Evolutionary conservation across 768 basidiomycete species (phyloP).

Genomic region (Leccinum sublutescens): DNA sequence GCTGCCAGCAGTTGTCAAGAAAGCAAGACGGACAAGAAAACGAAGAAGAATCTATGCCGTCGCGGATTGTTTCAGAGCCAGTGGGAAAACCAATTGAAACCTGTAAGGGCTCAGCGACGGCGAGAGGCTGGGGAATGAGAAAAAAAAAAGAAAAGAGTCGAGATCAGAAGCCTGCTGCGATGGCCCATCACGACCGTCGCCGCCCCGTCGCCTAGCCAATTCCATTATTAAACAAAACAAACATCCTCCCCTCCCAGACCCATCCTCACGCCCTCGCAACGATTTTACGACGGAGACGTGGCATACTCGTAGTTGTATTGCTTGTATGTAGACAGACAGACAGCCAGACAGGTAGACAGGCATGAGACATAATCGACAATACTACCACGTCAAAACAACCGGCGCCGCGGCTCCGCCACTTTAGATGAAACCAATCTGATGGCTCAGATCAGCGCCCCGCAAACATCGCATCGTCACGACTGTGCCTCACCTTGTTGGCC

Average conservation of each 20-base stretch:
- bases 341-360: not conserved
- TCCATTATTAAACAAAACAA: not conserved
- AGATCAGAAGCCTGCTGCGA: not conserved
- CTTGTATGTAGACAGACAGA: not conserved
- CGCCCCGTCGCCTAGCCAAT: not conserved
- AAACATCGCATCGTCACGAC: not conserved
- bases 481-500: constrained; percentile 81
- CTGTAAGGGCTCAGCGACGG: not conserved
- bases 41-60: not conserved
- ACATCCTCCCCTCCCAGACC: not conserved
- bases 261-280: not conserved
- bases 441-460: constrained; percentile 1
- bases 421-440: constrained; percentile 89
- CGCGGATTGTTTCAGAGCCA: not conserved
- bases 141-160: not conserved
- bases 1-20: not conserved
- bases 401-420: not conserved
- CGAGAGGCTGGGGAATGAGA: not conserved
- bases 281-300: not conserved
- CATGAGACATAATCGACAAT: not conserved
- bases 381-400: not conserved
- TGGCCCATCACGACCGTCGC: not conserved
- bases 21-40: not conserved
- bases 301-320: constrained; percentile 11
- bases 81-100: not conserved